Base-by-base conservation (phyloP, 306 rosid species). In the Sphenostylis stenocarpa region DNA sequence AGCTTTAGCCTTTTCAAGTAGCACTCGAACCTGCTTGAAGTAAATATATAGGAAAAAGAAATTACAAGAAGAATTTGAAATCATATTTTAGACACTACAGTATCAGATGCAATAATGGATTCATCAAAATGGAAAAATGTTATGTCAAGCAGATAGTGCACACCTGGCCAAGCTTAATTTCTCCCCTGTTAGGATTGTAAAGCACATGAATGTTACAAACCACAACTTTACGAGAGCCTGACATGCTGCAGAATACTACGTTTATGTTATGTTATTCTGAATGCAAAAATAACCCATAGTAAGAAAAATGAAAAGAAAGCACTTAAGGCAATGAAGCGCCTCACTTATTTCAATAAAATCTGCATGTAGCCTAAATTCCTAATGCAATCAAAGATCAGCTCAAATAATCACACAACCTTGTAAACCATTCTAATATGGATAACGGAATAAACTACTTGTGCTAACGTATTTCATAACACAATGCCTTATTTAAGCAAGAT, bases 111-210 rank as follows among this genome's bases (percentile, higher is more conserved):
- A 53, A 4, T 16, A 20, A 67, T 41, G 56, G 34, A 31, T 67
- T 66, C 11, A 56, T 44, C 62, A 57, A 31, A 77, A 52, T 33
- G 48, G 10, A 34, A 62, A 60, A 43, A 61, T n/a, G 7, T 17
- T 51, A 75, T 33, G 43, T 47, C 58, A 51, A 57, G 55, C 80
- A 70, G 73, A 64, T 53, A 79, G 70, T 43, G 70, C 80, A 45
- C 82, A 90, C 98, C 99, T 95, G 97, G 45, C 96, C 99, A 87
- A 95, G 96, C 86, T 95, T 95, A 73, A 95, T 89, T 48, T 95
- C 99, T 79, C 99, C 99, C 75, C 97, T 86, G 5, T 71, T 90
- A 55, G 97, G 97, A 81, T 95, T 95, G 90, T 78, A 95, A 78
- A 95, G 97, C 64, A 95, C 96, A 67, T 95, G 99, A 73, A 87